phyloP scores from a whole-genome alignment of 495 filamentous ascomycete genomes.

The Annulohypoxylon moriforme region DNA sequence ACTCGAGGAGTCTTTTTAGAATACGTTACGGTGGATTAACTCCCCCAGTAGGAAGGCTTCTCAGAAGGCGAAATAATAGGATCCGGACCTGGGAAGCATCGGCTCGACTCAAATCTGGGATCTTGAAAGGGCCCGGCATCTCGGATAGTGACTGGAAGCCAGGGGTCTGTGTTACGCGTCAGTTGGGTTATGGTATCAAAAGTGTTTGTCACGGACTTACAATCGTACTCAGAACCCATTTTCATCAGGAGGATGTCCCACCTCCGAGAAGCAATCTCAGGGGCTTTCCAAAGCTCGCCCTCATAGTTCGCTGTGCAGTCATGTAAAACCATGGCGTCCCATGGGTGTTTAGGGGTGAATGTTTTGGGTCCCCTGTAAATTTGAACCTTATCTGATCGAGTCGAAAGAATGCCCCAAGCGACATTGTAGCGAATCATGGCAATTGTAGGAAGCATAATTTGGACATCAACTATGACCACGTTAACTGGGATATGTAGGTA shows the following conservation, averaged over 20 bases:
- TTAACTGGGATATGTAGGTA: conserved; percentile 6
- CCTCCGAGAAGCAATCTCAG: background rate
- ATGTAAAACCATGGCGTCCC: conserved; percentile 19
- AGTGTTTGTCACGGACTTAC: background rate
- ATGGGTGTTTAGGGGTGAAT: background rate
- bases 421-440: background rate
- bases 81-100: background rate
- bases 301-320: background rate
- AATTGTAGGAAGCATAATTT: conserved; percentile 2
- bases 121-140: background rate
- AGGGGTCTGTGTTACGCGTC: conserved; percentile 12
- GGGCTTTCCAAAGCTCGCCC: background rate
- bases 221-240: background rate
- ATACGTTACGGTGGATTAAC: no score
- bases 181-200: background rate
- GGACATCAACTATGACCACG: conserved; percentile 10
- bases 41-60: no score
- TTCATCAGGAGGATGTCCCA: conserved; percentile 28
- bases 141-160: conserved; percentile 13
- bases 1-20: no score
- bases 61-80: no score
- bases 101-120: no score
- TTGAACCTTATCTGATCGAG: background rate
- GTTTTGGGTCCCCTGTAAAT: background rate
- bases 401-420: background rate